Base-by-base conservation (phyloP, 108 stramenopile genomes). In the Licmophora abbreviata region DNA sequence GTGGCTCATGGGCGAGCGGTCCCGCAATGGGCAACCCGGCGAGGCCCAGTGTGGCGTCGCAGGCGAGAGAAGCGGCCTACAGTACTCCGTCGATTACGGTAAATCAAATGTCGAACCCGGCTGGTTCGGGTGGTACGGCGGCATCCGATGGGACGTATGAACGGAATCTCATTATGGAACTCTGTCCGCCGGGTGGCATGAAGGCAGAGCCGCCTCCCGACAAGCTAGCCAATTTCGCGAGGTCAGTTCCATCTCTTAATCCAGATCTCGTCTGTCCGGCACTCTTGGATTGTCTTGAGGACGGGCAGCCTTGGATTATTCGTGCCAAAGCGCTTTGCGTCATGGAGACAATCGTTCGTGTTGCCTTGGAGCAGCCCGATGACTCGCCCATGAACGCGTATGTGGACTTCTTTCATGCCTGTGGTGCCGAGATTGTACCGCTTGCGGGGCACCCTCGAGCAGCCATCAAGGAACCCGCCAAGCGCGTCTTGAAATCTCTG, bases 161-260 rank as follows among this genome's bases (percentile, higher is more conserved):
- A 76, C 82, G 74, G 41, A 79, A 88, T 41, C 69, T 96, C 6
- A 74, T 97, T 36, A 65, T 79, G 48, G 94, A 93, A 55, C 71
- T 97, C 3, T 97, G 93, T 59, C 88, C 86, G 12, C 93, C 93
- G 7, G 92, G 95, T 30, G 95, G 95, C 11, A 81, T 93, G 77
- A 91, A 92, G 53, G 79, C 95, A 15, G 90, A 86, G 43, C 95
- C 95, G 17, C 88, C 92, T 28, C 73, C 68, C 6, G 92, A 94
- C 40, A 89, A 92, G 51, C 49, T 97, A 35, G 68, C 56, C 9
- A 70, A 76, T 37, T 97, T 94, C 66, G 55, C 85, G 3, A 38
- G 63, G 3, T 65, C 81, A 1, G 67, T 89, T 8, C 63, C 83
- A 29, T 81, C 77, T 21, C 69, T 97, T 18, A 83, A 94, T 51